Percentiles rank a stretch among this genome's conserved stretches.
Evolutionary conservation across 768 basidiomycete genomes (phyloP).

Genomic region (Cyclocybe cylindracea): DNA sequence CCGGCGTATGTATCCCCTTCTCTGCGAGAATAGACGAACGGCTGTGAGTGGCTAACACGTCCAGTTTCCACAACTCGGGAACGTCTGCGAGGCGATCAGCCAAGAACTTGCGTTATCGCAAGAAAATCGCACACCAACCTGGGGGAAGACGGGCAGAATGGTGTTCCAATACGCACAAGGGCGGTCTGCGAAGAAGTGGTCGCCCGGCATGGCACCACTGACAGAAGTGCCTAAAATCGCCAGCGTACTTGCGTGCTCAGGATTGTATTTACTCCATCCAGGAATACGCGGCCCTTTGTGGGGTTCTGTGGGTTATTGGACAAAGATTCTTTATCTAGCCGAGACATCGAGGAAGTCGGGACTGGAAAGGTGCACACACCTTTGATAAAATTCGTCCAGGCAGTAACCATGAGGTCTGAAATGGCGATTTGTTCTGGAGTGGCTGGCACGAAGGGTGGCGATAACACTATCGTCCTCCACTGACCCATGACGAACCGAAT

Average conservation of each 20-base stretch:
- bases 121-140: constrained; percentile 14
- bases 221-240: constrained; percentile 28
- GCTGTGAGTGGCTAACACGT: constrained; percentile 17
- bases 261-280: constrained; percentile 29
- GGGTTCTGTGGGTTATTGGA: constrained; percentile 21
- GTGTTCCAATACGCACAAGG: constrained; percentile 33
- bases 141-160: constrained; percentile 28
- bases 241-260: constrained; percentile 23
- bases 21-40: neutral
- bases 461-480: constrained; percentile 31
- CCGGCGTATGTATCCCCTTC: too few relatives aligned
- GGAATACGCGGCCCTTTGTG: constrained; percentile 24
- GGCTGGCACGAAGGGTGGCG: constrained; percentile 29
- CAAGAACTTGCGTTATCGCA: neutral
- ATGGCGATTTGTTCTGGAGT: constrained; percentile 27
- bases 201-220: constrained; percentile 24
- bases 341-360: neutral
- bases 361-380: constrained; percentile 13
- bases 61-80: constrained; percentile 28
- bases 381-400: constrained; percentile 38
- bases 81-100: constrained; percentile 13
- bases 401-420: constrained; percentile 34
- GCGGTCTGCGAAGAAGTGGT: constrained; percentile 24
- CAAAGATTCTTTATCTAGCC: neutral
- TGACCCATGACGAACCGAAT: constrained; percentile 34